A percentile compares a stretch with the other conserved stretches of the same genome.
These are phyloP conservation scores for Tuber borchii DNA, from an alignment of 495 filamentous ascomycete species.

Conservation along the genomic window DNA sequence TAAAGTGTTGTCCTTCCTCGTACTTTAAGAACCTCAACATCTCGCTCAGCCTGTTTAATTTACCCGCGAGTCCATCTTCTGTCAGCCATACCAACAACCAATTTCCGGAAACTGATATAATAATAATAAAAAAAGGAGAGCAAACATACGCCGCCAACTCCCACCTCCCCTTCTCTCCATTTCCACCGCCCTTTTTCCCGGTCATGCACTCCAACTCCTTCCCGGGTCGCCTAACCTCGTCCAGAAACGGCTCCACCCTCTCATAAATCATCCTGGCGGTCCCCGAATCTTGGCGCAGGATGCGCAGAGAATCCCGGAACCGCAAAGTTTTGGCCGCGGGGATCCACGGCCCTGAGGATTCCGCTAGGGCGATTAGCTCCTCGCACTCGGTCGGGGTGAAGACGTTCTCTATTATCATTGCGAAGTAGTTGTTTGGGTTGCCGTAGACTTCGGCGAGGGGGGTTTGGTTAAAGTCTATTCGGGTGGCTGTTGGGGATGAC, in stretches of 20 bases:
- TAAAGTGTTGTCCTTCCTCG: slow-evolving; percentile 58
- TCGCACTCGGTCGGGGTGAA: slow-evolving; percentile 52
- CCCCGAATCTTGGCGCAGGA: slow-evolving; percentile 54
- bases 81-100: neutral
- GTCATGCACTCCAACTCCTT: slow-evolving; percentile 22
- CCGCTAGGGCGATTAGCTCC: slow-evolving; percentile 48
- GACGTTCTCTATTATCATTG: slow-evolving; percentile 53
- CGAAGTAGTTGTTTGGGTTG: slow-evolving; percentile 47
- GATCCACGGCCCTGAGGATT: slow-evolving; percentile 42
- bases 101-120: neutral
- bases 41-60: slow-evolving; percentile 55
- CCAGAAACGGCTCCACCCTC: slow-evolving; percentile 51
- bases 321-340: slow-evolving; percentile 36
- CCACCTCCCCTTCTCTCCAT: slow-evolving; percentile 46
- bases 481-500: slow-evolving; percentile 11
- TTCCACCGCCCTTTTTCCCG: slow-evolving; percentile 18
- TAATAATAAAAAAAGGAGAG: neutral
- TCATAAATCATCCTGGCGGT: slow-evolving; percentile 50
- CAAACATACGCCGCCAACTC: slow-evolving; percentile 25
- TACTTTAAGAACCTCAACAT: slow-evolving; percentile 61
- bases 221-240: slow-evolving; percentile 34
- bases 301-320: slow-evolving; percentile 53
- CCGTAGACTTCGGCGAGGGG: slow-evolving; percentile 42
- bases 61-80: slow-evolving; percentile 26
- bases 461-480: slow-evolving; percentile 48